Percentiles rank a stretch among this genome's conserved stretches.
Conservation (phyloP, 208 protist genomes). For the Leishmania arabica region DNA sequence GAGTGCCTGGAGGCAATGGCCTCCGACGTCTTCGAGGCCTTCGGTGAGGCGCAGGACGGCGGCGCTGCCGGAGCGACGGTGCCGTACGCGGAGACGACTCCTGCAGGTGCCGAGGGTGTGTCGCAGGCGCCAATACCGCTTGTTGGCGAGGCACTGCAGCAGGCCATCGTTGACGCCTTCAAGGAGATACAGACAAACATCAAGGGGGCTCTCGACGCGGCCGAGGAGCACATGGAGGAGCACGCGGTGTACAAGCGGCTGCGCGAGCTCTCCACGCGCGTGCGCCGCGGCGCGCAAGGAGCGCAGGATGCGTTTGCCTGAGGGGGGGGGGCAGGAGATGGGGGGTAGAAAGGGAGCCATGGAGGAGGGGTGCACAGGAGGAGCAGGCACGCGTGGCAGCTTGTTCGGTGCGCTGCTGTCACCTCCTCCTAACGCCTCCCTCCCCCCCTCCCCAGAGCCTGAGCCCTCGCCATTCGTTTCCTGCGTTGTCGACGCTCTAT, state of each 20-base stretch:
- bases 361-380: background rate
- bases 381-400: background rate
- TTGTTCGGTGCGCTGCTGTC: background rate
- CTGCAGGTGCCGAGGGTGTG: background rate
- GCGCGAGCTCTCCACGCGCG: constrained; percentile 41
- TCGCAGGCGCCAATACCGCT: background rate
- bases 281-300: constrained; percentile 45
- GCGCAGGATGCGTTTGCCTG: constrained; percentile 41
- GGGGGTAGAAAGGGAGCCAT: background rate
- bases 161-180: constrained; percentile 44
- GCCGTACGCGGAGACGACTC: constrained; percentile 3
- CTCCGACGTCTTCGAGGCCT: constrained; percentile 43
- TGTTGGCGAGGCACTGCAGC: constrained; percentile 24
- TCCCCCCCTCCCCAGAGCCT: background rate
- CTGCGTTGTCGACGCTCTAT: background rate
- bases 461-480: too few relatives aligned
- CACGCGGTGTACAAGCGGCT: constrained; percentile 49
- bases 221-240: constrained; percentile 77
- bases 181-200: constrained; percentile 65
- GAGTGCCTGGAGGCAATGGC: constrained; percentile 58
- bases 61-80: constrained; percentile 10
- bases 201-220: constrained; percentile 57
- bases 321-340: background rate
- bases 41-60: constrained; percentile 33
- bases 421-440: background rate